Base-by-base conservation (phyloP, 2,329 filamentous ascomycete species). In the Ascochyta pisi region DNA sequence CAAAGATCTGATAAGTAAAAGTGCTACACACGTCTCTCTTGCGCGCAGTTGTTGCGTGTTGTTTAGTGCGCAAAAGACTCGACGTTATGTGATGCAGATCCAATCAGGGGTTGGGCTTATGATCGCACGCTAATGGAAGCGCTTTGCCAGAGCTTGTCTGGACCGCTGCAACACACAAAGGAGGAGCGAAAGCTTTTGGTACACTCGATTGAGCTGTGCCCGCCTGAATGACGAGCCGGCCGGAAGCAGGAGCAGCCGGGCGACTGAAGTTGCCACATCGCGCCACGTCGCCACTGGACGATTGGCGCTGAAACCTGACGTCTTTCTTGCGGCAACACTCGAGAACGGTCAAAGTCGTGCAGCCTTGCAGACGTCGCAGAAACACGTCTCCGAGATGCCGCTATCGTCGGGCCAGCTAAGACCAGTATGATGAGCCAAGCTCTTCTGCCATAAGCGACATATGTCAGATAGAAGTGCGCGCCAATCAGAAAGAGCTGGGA, bases 401-500 rank as follows among this genome's bases (percentile, higher is more conserved):
- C 38, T 16, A 39, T n/a, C 9, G 9, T 50, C 24, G 29, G 40
- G 12, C 13, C 41, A 38, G 31, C 29, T 35, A 31, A 19, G 41
- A 13, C 12, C 8, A 45, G 35, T 29, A 33, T 9, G 15, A 3
- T 10, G 15, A 33, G 42, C 42, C 42, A 47, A 51, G 41, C 12
- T 15, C 19, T 22, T 50, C 37, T 50, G 19, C 43, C 9, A 47
- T 22, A 51, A 42, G 47, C 42, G 47, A 47, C 38, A 27, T 29
- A 41, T 31, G 53, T 51, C 48, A 56, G 53, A 50, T 42, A 16
- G 10, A 15, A 37, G n/a, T 27, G 47, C 23, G 47, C 53, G 44
- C 53, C 53, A 56, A 56, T 56, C 38, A 56, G 24, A 37, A 39
- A 16, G 42, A 31, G 53, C 31, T 51, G 26, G 42, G 47, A 56